Base-by-base conservation (phyloP, 2,329 filamentous ascomycete genomes). In the Fusarium praegraminearum region DNA sequence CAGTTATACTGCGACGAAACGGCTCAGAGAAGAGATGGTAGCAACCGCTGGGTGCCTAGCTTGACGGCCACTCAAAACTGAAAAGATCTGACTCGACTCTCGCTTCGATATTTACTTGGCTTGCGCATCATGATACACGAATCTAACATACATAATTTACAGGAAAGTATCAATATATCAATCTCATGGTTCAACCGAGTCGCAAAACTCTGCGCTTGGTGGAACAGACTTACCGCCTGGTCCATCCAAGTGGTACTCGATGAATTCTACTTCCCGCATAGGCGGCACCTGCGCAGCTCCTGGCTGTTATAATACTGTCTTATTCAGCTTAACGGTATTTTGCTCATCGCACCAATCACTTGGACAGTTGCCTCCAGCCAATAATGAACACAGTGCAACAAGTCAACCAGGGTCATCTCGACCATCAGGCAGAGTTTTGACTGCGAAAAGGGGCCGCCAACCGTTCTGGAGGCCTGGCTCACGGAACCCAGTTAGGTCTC, bases 1-100 rank as follows among this genome's bases (percentile, higher is more conserved):
- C 57, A 71, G 50, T 36, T 52, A 33, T 36, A 47, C 56, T 67
- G 47, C 55, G 9, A 30, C 12, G 24, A 18, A n/a, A 44, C 38
- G 56, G 46, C 35, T 38, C 54, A 65, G 61, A 65, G 68, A 52
- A 72, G 65, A 67, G 63, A 66, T 72, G 74, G 79, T 76, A 78
- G 82, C 62, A 87, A 79, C 86, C 85, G 85, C 77, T 81, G 84
- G 78, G 82, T 81, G 78, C 76, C 78, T 77, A 80, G 82, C 67
- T 78, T 87, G 83, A 87, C 78, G 85, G 82, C 78, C 75, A 76
- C 75, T 75, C 73, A 79, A 85, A 87, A 91, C 89, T 91, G 89
- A 91, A 91, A 92, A 92, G 89, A 92, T 86, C 90, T 92, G 90
- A 92, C 84, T 72, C 67, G 64, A 69, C 64, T 61, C 44, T 46